A percentile compares a stretch with the other conserved stretches of the same genome.
These are phyloP conservation scores for Geotrichum citri-aurantii DNA, from an alignment of 1,139 yeast genomes.

Conservation along the genomic window DNA sequence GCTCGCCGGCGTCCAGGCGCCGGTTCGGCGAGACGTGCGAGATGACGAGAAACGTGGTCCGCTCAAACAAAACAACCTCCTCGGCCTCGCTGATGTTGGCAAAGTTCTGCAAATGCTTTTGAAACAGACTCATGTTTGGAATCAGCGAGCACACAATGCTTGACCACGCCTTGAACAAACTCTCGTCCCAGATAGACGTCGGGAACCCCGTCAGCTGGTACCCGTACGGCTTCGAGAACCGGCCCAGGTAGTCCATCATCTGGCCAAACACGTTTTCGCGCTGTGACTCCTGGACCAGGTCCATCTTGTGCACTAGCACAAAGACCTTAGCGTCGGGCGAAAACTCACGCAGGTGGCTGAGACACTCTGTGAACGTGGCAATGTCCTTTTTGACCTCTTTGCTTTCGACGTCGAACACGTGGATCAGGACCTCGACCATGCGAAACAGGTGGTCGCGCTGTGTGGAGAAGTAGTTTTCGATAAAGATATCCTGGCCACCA, in stretches of 20 bases:
- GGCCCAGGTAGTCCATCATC: constrained; percentile 77
- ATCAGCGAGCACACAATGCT: constrained; percentile 90
- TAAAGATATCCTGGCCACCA: constrained; percentile 90
- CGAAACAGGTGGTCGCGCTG: constrained; percentile 89
- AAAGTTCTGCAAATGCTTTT: constrained; percentile 67
- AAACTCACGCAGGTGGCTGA: constrained; percentile 74
- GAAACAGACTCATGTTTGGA: constrained; percentile 82
- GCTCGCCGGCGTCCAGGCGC: constrained; percentile 8
- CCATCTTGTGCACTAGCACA: constrained; percentile 93
- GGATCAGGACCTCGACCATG: constrained; percentile 95
- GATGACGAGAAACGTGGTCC: constrained; percentile 87
- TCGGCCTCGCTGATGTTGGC: constrained; percentile 76
- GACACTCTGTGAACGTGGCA: constrained; percentile 80
- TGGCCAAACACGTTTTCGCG: constrained; percentile 75
- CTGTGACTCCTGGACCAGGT: constrained; percentile 80
- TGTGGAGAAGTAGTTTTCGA: constrained; percentile 86
- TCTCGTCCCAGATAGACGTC: constrained; percentile 97
- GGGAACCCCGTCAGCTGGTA: constrained; percentile 84
- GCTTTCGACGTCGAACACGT: constrained; percentile 93
- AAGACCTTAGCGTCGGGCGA: constrained; percentile 91
- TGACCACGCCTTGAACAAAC: constrained; percentile 95
- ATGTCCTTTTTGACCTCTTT: constrained; percentile 89
- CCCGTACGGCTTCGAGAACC: constrained; percentile 71
- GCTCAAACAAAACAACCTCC: constrained; percentile 87
- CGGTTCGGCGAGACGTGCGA: constrained; percentile 44